A percentile compares a stretch with the other conserved stretches of the same genome.
Evolutionary conservation across 2,329 filamentous ascomycete species (phyloP).

Genomic region (Exophiala lecanii-corni): DNA sequence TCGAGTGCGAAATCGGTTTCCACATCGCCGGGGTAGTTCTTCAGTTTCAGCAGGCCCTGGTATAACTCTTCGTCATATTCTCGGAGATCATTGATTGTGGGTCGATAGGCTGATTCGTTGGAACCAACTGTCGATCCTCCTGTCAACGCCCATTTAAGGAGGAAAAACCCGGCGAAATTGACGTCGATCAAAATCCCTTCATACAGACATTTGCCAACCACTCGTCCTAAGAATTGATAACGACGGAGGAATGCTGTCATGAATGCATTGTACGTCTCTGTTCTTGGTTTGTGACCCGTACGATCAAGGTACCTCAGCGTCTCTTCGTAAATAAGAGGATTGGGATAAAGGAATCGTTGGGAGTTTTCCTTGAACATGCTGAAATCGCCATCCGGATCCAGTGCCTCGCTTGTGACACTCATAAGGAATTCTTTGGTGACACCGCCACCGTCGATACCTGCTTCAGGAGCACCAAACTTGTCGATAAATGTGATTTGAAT

Average conservation of each 20-base stretch:
- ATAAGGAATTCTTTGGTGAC: slow-evolving; percentile 97
- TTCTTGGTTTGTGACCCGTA: slow-evolving; percentile 48
- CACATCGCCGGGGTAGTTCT: slow-evolving; percentile 53
- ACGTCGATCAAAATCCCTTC: slow-evolving; percentile 94
- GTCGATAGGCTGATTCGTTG: slow-evolving; percentile 69
- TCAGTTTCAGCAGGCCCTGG: slow-evolving; percentile 63
- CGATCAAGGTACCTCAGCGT: slow-evolving; percentile 51
- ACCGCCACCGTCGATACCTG: slow-evolving; percentile 92
- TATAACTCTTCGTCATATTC: slow-evolving; percentile 90
- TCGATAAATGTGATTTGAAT: slow-evolving; percentile 97
- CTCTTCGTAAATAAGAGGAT: slow-evolving; percentile 72
- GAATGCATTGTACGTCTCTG: slow-evolving; percentile 52
- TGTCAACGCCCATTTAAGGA: slow-evolving; percentile 87
- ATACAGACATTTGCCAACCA: slow-evolving; percentile 95
- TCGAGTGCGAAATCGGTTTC: slow-evolving; percentile 69
- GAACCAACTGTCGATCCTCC: slow-evolving; percentile 59
- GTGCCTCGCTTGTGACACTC: slow-evolving; percentile 80
- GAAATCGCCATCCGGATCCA: slow-evolving; percentile 52
- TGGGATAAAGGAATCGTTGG: slow-evolving; percentile 82
- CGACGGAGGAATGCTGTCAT: slow-evolving; percentile 62
- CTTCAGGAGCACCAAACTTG: slow-evolving; percentile 78
- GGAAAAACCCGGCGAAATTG: slow-evolving; percentile 89
- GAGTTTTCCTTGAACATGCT: slow-evolving; percentile 78
- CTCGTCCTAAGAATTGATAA: slow-evolving; percentile 87
- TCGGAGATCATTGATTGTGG: slow-evolving; percentile 89